Evolutionary conservation across 176 grass and related monocot species (phyloP).

Genomic region (Thinopyrum elongatum): DNA sequence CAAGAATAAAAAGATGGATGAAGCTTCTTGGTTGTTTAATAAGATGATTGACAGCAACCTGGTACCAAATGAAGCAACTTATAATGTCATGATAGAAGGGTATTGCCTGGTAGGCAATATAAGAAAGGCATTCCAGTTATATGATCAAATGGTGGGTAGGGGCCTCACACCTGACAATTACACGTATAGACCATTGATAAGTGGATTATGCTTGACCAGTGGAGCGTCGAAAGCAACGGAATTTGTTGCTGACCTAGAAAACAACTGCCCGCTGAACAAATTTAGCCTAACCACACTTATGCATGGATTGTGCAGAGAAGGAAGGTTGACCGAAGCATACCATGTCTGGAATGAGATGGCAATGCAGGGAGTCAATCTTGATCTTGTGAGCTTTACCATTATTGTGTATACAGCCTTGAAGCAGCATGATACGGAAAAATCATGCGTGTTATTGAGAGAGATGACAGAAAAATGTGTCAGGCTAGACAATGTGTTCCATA

Average conservation of each 20-base stretch:
- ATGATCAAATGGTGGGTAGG: slow-evolving; percentile 1
- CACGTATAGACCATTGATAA: slow-evolving; percentile 3
- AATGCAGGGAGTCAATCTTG: neutral
- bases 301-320: slow-evolving; percentile 12
- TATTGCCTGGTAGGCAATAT: slow-evolving; percentile 6
- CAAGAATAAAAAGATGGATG: neutral
- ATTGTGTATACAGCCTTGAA: neutral
- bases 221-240: neutral
- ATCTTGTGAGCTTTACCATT: slow-evolving; percentile 9
- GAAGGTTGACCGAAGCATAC: neutral
- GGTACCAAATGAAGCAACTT: slow-evolving; percentile 6
- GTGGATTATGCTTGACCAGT: slow-evolving; percentile 1
- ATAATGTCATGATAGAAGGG: slow-evolving; percentile 20
- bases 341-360: slow-evolving; percentile 2
- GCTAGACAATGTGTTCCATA: slow-evolving; percentile 6
- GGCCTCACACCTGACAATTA: slow-evolving; percentile 5
- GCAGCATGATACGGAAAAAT: neutral
- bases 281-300: neutral
- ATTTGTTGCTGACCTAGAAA: neutral
- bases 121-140: neutral
- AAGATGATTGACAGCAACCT: slow-evolving; percentile 3
- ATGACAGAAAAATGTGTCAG: neutral
- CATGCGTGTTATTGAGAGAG: neutral
- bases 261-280: neutral
- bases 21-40: neutral